phyloP scores from a whole-genome alignment of 768 basidiomycete species.

The Boletus speciosus region DNA sequence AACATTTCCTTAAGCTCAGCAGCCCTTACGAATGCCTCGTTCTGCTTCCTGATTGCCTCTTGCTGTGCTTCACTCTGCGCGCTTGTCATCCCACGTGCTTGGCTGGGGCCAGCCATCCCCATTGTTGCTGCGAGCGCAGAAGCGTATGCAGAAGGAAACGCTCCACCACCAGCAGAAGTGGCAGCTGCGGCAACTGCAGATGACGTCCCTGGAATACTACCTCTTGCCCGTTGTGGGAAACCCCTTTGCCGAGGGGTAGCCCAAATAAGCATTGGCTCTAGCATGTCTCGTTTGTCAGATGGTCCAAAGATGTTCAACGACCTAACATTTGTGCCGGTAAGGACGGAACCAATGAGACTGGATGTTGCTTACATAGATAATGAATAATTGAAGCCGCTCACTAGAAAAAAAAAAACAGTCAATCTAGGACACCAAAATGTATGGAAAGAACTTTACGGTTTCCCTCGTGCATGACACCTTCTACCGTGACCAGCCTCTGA shows the following conservation, averaged over 20 bases:
- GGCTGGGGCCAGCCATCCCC: conserved; percentile 22
- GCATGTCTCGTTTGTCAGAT: conserved; percentile 50
- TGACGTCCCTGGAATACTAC: conserved; percentile 16
- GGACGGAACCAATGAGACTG: not conserved
- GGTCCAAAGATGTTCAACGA: conserved; percentile 70
- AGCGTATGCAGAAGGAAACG: conserved; percentile 13
- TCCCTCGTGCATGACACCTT: conserved; percentile 65
- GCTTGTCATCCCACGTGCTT: conserved; percentile 5
- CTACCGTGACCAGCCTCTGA: conserved; percentile 55
- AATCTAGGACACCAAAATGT: not conserved
- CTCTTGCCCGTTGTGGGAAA: conserved; percentile 33
- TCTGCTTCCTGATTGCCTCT: conserved; percentile 26
- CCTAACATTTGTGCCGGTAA: conserved; percentile 33
- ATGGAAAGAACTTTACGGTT: conserved; percentile 45
- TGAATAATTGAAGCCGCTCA: conserved; percentile 47
- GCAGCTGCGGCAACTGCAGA: conserved; percentile 13
- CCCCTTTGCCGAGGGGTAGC: conserved; percentile 69
- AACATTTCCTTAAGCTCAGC: conserved; percentile 65
- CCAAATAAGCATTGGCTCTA: conserved; percentile 71
- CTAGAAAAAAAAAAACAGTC: conserved; percentile 20
- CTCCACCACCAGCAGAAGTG: conserved; percentile 14
- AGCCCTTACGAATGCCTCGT: conserved; percentile 56
- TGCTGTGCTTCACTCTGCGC: conserved; percentile 35
- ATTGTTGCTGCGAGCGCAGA: conserved; percentile 13
- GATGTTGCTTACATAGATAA: conserved; percentile 54